These are phyloP conservation scores for Enterospora canceri DNA, from an alignment of 371 early-diverging fungal genomes.

Conservation along the genomic window DNA sequence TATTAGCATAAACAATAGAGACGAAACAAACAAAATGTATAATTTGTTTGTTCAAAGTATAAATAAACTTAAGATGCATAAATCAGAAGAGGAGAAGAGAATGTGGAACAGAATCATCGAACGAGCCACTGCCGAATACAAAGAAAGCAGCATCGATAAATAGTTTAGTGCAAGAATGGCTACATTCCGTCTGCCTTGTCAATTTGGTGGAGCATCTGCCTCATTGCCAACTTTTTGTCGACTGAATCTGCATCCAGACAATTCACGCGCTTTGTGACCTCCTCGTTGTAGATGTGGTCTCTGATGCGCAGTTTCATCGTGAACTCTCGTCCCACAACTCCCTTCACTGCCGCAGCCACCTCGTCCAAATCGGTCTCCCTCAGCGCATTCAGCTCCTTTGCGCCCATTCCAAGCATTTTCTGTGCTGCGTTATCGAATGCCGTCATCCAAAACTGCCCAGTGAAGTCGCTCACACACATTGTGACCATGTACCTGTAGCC, in stretches of 20 bases:
- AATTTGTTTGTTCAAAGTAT: too few relatives aligned
- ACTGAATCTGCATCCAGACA: slow-evolving; percentile 10
- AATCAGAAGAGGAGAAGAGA: too few relatives aligned
- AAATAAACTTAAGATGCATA: too few relatives aligned
- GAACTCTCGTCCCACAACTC: slow-evolving; percentile 23
- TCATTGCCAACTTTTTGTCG: too few relatives aligned
- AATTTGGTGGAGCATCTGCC: too few relatives aligned
- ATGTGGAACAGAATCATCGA: too few relatives aligned
- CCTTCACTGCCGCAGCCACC: slow-evolving; percentile 25
- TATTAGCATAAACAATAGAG: too few relatives aligned
- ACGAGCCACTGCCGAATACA: too few relatives aligned
- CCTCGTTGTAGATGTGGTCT: slow-evolving; percentile 44
- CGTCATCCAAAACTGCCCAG: slow-evolving; percentile 47
- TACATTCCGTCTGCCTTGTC: too few relatives aligned
- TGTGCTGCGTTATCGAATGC: slow-evolving; percentile 48
- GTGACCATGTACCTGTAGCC: slow-evolving; percentile 42
- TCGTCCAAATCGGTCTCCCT: slow-evolving; percentile 25
- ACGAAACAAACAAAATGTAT: too few relatives aligned
- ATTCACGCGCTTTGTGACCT: slow-evolving; percentile 29
- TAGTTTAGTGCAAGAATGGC: too few relatives aligned
- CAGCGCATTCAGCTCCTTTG: slow-evolving; percentile 33
- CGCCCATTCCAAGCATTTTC: slow-evolving; percentile 38
- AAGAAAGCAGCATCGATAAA: too few relatives aligned
- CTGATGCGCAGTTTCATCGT: slow-evolving; percentile 30
- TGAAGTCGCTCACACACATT: slow-evolving; percentile 41